A percentile compares a stretch with the other conserved stretches of the same genome.
phyloP scores from a whole-genome alignment of 345 rosid genomes.

The Eutrema japonicum region DNA sequence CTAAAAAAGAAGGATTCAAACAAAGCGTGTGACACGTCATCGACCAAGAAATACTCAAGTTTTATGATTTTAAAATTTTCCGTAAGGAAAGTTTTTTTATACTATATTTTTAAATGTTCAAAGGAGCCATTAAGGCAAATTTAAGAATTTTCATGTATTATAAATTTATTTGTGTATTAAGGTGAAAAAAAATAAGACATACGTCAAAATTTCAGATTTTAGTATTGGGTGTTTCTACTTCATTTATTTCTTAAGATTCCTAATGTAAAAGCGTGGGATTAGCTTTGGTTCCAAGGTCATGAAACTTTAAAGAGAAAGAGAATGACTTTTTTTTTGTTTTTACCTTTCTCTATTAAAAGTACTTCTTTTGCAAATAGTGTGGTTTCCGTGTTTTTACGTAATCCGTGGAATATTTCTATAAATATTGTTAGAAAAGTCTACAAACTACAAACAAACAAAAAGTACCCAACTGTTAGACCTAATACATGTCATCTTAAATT shows the following conservation, averaged over 20 bases:
- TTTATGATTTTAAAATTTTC: slow-evolving; percentile 11
- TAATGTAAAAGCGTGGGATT: slow-evolving; percentile 16
- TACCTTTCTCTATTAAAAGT: not conserved
- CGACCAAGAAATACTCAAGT: not conserved
- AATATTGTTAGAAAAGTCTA: slow-evolving; percentile 1
- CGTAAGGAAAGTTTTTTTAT: not conserved
- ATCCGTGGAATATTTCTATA: slow-evolving; percentile 9
- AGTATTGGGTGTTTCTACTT: not conserved
- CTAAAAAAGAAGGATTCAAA: slow-evolving; percentile 33
- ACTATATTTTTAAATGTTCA: not conserved
- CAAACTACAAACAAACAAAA: not conserved
- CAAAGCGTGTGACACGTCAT: slow-evolving; percentile 37
- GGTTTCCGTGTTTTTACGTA: slow-evolving; percentile 30
- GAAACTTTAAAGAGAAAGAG: slow-evolving; percentile 21
- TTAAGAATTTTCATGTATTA: slow-evolving; percentile 22
- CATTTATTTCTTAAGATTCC: not conserved
- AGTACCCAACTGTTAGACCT: not conserved
- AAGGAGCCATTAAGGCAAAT: not conserved
- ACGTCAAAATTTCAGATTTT: not conserved
- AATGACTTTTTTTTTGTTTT: no score
- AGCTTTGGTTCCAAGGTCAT: slow-evolving; percentile 17
- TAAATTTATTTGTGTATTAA: slow-evolving; percentile 1
- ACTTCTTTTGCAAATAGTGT: slow-evolving; percentile 15
- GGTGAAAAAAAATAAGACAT: not conserved
- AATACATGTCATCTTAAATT: not conserved